Evolutionary conservation across 257 asterid genomes (phyloP).

Genomic region (Thymus mandschuricus): DNA sequence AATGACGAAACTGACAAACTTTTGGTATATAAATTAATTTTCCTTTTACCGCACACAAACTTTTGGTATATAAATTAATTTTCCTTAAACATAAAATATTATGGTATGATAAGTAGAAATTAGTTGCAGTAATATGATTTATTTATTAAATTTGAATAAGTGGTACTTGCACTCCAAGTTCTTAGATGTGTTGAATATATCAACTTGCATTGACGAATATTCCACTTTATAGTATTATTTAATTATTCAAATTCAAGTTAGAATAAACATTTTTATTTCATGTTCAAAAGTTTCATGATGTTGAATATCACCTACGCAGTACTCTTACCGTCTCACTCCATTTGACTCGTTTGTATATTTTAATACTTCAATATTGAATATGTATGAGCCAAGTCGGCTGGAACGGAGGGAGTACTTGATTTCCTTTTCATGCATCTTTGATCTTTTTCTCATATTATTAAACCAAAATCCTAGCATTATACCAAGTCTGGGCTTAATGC

Average conservation of each 20-base stretch:
- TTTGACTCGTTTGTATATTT: no score
- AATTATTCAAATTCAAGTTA: neutral
- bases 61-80: no score
- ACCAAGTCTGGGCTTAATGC: neutral
- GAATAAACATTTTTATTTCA: neutral
- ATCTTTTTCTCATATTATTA: neutral
- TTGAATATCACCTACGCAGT: no score
- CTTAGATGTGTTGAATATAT: neutral
- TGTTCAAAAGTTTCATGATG: no score
- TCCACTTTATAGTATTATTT: neutral
- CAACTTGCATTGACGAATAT: neutral
- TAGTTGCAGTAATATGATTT: neutral
- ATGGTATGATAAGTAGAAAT: neutral
- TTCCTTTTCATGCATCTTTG: neutral
- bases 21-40: no score
- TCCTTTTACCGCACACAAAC: no score
- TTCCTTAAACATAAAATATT: no score
- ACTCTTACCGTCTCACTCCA: no score
- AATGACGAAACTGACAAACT: no score
- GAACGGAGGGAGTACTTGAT: neutral
- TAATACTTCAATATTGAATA: no score
- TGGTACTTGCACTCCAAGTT: conserved; percentile 30
- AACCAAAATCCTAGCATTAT: neutral
- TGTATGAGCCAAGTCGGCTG: no score
- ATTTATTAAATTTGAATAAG: neutral